Percentiles rank a stretch among this genome's conserved stretches.
phyloP scores from a whole-genome alignment of 495 filamentous ascomycete genomes.

The Chaetomidium leptoderma region DNA sequence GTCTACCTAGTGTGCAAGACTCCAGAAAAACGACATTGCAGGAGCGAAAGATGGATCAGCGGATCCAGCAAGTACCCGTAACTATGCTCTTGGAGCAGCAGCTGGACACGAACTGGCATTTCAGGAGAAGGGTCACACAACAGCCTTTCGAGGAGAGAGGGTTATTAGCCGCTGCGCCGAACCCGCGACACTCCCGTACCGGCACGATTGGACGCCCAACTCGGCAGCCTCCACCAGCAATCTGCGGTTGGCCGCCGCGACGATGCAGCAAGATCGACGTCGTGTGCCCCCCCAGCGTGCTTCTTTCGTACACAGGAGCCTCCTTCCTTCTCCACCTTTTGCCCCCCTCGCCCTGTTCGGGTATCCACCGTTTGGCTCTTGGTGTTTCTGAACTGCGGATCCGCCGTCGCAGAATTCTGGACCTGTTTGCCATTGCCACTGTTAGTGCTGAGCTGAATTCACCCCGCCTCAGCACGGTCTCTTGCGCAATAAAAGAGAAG shows the following conservation, averaged over 20 bases:
- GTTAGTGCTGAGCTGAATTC: background rate
- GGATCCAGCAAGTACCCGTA: background rate
- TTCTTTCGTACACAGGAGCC: background rate
- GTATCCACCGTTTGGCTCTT: background rate
- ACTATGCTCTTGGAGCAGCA: too few species aligned
- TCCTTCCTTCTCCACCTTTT: background rate
- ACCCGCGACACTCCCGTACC: background rate
- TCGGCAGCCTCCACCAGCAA: background rate
- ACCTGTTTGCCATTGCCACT: background rate
- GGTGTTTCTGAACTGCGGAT: constrained; percentile 11
- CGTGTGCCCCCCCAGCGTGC: too few species aligned
- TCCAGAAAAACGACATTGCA: too few species aligned
- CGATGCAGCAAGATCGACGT: constrained; percentile 4
- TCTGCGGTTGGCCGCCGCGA: background rate
- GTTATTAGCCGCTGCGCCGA: constrained; percentile 6
- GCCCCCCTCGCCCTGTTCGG: background rate
- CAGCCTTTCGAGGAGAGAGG: background rate
- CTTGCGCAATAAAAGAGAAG: too few species aligned
- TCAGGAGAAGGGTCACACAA: background rate
- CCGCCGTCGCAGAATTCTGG: constrained; percentile 4
- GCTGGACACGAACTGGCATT: too few species aligned
- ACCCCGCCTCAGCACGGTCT: background rate
- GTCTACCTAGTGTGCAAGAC: too few species aligned
- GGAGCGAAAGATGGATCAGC: background rate
- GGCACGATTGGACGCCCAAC: background rate